Evolutionary conservation across 2,329 filamentous ascomycete genomes (phyloP).

Genomic region (Pseudogymnoascus sp.): DNA sequence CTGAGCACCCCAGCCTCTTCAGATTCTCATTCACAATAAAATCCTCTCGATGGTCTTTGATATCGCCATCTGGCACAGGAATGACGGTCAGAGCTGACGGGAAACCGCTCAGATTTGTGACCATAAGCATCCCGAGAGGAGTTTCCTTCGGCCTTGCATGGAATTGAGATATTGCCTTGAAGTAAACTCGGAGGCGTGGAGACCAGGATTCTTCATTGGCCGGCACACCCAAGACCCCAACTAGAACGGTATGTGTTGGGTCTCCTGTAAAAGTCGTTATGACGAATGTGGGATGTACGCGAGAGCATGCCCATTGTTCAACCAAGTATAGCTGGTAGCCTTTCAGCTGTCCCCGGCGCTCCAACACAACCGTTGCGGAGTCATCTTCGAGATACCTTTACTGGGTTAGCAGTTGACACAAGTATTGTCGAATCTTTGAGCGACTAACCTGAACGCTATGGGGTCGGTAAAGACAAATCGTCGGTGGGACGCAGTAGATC

Average conservation of each 20-base stretch:
- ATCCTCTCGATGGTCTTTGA: conserved; percentile 66
- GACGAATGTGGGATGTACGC: conserved; percentile 79
- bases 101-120: conserved; percentile 88
- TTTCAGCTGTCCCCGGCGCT: conserved; percentile 58
- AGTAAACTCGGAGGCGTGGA: conserved; percentile 68
- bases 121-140: conserved; percentile 74
- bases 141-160: conserved; percentile 81
- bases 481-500: conserved; percentile 25
- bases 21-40: conserved; percentile 94
- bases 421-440: not conserved
- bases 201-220: conserved; percentile 75
- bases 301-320: conserved; percentile 95
- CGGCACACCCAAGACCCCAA: conserved; percentile 73
- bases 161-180: conserved; percentile 75
- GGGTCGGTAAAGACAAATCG: conserved; percentile 57
- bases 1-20: conserved; percentile 86
- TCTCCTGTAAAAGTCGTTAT: conserved; percentile 93
- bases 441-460: conserved; percentile 46
- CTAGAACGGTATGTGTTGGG: conserved; percentile 64
- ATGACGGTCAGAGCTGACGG: conserved; percentile 92
- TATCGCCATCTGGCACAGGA: conserved; percentile 75
- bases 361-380: conserved; percentile 61
- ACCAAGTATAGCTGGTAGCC: conserved; percentile 93
- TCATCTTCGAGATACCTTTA: conserved; percentile 77
- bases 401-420: conserved; percentile 9